phyloP scores from a whole-genome alignment of 1,284 basidiomycete species.

The Omphalotus olearius region DNA sequence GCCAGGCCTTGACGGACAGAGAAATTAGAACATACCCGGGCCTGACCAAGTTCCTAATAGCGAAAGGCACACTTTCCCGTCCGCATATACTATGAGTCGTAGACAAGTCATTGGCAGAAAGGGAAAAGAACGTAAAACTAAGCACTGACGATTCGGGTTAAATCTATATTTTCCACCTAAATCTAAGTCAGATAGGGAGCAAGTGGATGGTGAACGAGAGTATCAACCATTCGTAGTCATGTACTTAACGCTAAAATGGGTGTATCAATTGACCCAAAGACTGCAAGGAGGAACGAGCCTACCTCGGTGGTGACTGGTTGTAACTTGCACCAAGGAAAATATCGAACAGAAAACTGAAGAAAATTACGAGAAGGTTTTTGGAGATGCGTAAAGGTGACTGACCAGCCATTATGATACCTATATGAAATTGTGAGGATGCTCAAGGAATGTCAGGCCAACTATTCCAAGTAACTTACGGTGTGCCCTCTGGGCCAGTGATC shows the following conservation, averaged over 20 bases:
- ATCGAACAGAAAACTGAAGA: conserved; percentile 71
- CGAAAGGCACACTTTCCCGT: conserved; percentile 78
- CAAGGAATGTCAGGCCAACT: neutral
- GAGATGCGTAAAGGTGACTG: conserved; percentile 20
- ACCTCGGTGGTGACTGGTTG: conserved; percentile 67
- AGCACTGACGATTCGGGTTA: conserved; percentile 84
- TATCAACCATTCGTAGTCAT: conserved; percentile 65
- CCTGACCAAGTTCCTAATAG: conserved; percentile 85
- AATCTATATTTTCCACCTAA: conserved; percentile 80
- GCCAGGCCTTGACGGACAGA: too few relatives aligned
- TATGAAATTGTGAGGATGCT: neutral
- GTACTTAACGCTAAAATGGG: conserved; percentile 62
- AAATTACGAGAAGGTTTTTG: neutral
- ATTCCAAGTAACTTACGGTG: conserved; percentile 59
- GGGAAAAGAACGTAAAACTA: conserved; percentile 38
- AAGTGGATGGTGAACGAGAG: neutral
- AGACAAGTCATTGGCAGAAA: neutral
- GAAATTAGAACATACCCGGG: conserved; percentile 48
- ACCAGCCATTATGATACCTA: conserved; percentile 85
- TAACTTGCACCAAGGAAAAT: conserved; percentile 84
- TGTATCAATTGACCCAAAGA: neutral
- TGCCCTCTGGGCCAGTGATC: conserved; percentile 88
- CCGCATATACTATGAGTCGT: conserved; percentile 21
- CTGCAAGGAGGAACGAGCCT: neutral
- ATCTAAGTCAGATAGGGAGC: conserved; percentile 2